Evolutionary conservation across 352 stramenopile species (phyloP).

Genomic region (Pythium apleroticum): DNA sequence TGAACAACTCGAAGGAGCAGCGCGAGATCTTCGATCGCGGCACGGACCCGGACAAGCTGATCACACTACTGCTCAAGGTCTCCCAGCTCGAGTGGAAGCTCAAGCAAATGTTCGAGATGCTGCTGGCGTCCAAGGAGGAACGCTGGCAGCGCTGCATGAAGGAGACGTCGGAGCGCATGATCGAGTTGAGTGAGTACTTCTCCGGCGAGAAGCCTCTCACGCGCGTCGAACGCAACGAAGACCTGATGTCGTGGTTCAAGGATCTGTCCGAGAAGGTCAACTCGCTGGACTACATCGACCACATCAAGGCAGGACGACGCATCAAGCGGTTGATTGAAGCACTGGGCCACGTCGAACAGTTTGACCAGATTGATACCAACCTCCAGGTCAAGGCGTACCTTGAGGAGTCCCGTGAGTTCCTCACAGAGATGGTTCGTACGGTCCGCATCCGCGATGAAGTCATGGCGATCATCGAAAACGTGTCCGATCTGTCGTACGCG

Average conservation of each 20-base stretch:
- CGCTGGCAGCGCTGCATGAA: slow-evolving; percentile 91
- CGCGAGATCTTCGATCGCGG: slow-evolving; percentile 82
- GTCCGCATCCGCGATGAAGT: slow-evolving; percentile 92
- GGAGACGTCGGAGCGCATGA: slow-evolving; percentile 89
- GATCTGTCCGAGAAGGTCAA: slow-evolving; percentile 90
- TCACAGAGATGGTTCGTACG: slow-evolving; percentile 95
- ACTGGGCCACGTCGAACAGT: slow-evolving; percentile 94
- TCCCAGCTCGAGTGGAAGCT: slow-evolving; percentile 95
- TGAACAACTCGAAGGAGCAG: slow-evolving; percentile 81
- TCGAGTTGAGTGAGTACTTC: slow-evolving; percentile 94
- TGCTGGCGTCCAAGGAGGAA: slow-evolving; percentile 90
- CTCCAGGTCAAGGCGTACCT: slow-evolving; percentile 95
- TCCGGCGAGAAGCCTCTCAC: slow-evolving; percentile 92
- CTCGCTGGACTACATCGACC: slow-evolving; percentile 88
- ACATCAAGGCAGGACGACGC: slow-evolving; percentile 92
- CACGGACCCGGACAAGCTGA: slow-evolving; percentile 83
- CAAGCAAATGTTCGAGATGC: slow-evolving; percentile 91
- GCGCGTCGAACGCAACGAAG: slow-evolving; percentile 92
- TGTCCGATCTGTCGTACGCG: slow-evolving; percentile 94
- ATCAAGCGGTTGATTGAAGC: slow-evolving; percentile 94
- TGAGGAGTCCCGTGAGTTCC: slow-evolving; percentile 88
- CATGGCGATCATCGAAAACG: slow-evolving; percentile 91
- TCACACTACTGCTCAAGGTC: slow-evolving; percentile 91
- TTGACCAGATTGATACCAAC: slow-evolving; percentile 95
- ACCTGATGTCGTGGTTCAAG: slow-evolving; percentile 93